These are phyloP conservation scores for Aspergillus sp. DNA, from an alignment of 2,329 filamentous ascomycete genomes.

Conservation along the genomic window DNA sequence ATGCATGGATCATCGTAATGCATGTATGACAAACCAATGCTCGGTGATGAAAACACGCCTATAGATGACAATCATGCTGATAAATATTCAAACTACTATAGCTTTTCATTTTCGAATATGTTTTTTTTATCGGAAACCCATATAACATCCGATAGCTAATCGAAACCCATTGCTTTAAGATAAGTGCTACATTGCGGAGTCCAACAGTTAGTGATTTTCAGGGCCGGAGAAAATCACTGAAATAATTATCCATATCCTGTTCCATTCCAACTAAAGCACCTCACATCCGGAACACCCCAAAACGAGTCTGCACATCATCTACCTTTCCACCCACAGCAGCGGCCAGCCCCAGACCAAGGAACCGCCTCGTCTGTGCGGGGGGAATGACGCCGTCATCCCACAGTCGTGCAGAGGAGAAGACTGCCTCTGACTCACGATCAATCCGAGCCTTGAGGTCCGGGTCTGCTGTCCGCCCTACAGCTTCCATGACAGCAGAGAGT, in stretches of 20 bases:
- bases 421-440: slow-evolving; percentile 84
- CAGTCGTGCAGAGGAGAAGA: slow-evolving; percentile 82
- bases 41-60: no score
- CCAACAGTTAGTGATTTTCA: neutral
- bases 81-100: no score
- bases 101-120: no score
- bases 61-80: no score
- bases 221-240: neutral
- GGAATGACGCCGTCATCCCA: slow-evolving; percentile 89
- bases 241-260: no score
- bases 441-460: slow-evolving; percentile 80
- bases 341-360: slow-evolving; percentile 71
- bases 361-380: slow-evolving; percentile 71
- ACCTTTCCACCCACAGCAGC: slow-evolving; percentile 70
- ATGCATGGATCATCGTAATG: no score
- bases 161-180: no score
- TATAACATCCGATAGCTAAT: no score
- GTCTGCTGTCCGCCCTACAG: slow-evolving; percentile 81
- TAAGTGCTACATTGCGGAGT: no score
- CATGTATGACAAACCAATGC: no score
- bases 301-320: slow-evolving; percentile 64
- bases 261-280: neutral
- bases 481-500: slow-evolving; percentile 88
- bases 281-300: slow-evolving; percentile 83
- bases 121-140: no score